phyloP scores from a whole-genome alignment of 192 early-diverging fungal species.

The Irineochytrium annulatum region DNA sequence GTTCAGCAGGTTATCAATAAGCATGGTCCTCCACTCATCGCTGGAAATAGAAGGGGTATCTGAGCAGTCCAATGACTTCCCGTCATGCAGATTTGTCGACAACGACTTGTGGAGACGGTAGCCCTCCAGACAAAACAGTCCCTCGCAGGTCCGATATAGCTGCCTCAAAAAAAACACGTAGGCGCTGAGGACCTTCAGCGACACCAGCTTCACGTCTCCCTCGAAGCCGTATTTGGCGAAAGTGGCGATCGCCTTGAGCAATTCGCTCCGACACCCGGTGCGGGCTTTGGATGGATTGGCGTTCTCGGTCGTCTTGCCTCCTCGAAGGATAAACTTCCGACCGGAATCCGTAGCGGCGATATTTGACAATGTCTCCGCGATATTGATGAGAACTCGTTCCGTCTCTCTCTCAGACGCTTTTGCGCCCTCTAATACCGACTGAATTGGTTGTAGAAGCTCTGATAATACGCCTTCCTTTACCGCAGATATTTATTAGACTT shows the following conservation, averaged over 20 bases:
- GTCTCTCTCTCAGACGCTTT: slow-evolving; percentile 5
- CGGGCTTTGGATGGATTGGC: neutral
- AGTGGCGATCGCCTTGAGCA: slow-evolving; percentile 19
- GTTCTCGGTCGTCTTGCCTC: slow-evolving; percentile 10
- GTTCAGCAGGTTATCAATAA: slow-evolving; percentile 49
- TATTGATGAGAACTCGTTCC: slow-evolving; percentile 23
- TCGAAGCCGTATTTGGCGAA: slow-evolving; percentile 20
- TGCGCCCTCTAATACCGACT: slow-evolving; percentile 2
- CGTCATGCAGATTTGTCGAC: slow-evolving; percentile 17
- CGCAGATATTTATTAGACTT: no score
- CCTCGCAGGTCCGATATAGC: slow-evolving; percentile 46
- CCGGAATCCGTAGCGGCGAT: slow-evolving; percentile 40
- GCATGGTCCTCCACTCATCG: slow-evolving; percentile 33
- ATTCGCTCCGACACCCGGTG: slow-evolving; percentile 3
- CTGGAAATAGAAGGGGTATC: slow-evolving; percentile 1
- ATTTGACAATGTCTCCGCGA: slow-evolving; percentile 37
- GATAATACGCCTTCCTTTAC: slow-evolving; percentile 26
- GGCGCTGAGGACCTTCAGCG: slow-evolving; percentile 24
- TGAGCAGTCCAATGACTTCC: slow-evolving; percentile 2
- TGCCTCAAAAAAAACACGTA: slow-evolving; percentile 49
- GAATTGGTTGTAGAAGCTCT: slow-evolving; percentile 37
- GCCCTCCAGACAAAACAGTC: slow-evolving; percentile 28
- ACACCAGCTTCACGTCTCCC: slow-evolving; percentile 1
- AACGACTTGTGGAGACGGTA: slow-evolving; percentile 33
- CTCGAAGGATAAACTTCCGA: slow-evolving; percentile 25